Evolutionary conservation across 805 yeast genomes (phyloP), one percentile per base, ranked within the genome.

Genomic region (Ogataea siamensis): DNA sequence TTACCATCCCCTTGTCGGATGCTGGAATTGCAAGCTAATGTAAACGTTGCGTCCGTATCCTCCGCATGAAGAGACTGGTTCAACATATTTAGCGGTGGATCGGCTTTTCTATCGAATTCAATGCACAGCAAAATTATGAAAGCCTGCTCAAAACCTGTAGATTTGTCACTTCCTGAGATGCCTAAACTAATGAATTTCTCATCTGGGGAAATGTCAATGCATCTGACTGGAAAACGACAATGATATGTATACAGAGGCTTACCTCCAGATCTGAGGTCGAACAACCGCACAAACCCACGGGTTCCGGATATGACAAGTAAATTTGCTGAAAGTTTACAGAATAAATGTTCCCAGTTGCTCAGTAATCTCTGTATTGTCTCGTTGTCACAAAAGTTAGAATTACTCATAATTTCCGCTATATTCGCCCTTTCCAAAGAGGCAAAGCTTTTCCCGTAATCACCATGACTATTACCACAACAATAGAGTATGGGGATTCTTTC

Each of bases 181-280:
- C 95, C 93, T 46, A 87, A 76, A 5, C 93, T 93, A 9, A 88
- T 66, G 17, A 80, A 64, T 13, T 71, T 64, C 17, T 83, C 87
- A 47, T 73, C 67, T 0, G 78, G 74, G 7, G 91, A 74, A 1
- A 88, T 67, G 23, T 87, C 83, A 32, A 87, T 68, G 53, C 95
- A 87, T 35, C 95, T 61, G 24, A 89, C 82, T 1, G 91, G 89
- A 54, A 85, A 84, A 38, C 73, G 74, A 8, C 87, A 80, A 25
- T 74, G 66, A 53, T 84, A 78, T 0, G 85, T 74, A 59, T 83
- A 86, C 1, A 88, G 66, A 0, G 83, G 77, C 42, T 68, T 67
- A 3, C 95, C 95, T 9, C 55, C 47, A 23, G 67, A 58, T 8
- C 64, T 66, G 11, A 85, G 54, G 51, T 83, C 85, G 39, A 76